Evolutionary conservation across 2,329 filamentous ascomycete species (phyloP).

Genomic region (Ophiostoma novo-ulmi): DNA sequence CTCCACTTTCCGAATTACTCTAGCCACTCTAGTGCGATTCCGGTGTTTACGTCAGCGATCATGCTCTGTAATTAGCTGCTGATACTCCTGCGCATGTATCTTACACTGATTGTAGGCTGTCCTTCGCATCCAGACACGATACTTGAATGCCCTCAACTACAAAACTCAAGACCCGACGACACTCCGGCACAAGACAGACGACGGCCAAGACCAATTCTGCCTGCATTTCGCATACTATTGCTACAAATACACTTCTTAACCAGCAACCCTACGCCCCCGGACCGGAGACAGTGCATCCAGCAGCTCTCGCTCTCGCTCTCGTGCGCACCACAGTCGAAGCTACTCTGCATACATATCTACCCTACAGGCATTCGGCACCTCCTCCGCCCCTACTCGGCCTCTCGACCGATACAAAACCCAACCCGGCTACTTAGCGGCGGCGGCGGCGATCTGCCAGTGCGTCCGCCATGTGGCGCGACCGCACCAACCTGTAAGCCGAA

Average conservation of each 20-base stretch:
- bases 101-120: constrained; percentile 15
- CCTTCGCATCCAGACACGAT: neutral
- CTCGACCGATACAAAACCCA: neutral
- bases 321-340: neutral
- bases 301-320: neutral
- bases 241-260: neutral
- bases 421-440: constrained; percentile 9
- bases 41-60: constrained; percentile 15
- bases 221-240: neutral
- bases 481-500: constrained; percentile 81
- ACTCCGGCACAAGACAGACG: neutral
- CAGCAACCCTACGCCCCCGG: neutral
- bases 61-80: constrained; percentile 15
- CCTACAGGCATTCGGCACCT: neutral
- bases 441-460: constrained; percentile 34
- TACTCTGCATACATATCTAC: neutral
- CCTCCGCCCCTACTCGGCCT: neutral
- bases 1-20: constrained; percentile 8
- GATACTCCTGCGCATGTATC: constrained; percentile 18
- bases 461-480: constrained; percentile 95
- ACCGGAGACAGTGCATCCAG: neutral
- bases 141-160: neutral
- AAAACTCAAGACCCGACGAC: neutral
- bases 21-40: constrained; percentile 7
- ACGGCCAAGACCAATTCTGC: neutral